Percentiles rank a stretch among this genome's conserved stretches.
These are phyloP conservation scores for Agrocybe chaxingu DNA, from an alignment of 768 basidiomycete genomes.

Conservation along the genomic window DNA sequence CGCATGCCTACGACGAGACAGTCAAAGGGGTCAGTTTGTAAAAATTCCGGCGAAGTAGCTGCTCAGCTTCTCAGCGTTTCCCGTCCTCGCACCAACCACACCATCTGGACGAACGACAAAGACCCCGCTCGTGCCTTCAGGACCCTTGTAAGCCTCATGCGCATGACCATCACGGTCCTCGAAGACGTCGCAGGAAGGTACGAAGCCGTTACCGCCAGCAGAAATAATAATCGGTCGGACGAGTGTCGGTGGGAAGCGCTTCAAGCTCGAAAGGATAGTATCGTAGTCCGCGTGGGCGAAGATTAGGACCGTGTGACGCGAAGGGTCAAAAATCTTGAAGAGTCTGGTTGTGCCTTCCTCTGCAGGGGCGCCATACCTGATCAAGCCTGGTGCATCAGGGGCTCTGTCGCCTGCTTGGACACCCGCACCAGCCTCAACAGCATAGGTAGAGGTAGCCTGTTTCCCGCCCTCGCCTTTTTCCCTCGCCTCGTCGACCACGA, in stretches of 20 bases:
- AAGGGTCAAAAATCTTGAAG: conserved; percentile 25
- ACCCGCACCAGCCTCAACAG: conserved; percentile 19
- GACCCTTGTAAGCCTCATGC: conserved; percentile 29
- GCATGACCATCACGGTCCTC: conserved; percentile 25
- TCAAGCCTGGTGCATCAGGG: conserved; percentile 35
- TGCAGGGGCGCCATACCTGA: conserved; percentile 1
- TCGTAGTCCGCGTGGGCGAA: conserved; percentile 23
- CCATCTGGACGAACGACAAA: conserved; percentile 29
- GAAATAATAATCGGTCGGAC: conserved; percentile 14
- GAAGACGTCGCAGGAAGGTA: conserved; percentile 11
- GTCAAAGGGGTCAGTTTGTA: too few relatives aligned
- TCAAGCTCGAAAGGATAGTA: background rate
- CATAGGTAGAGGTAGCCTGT: conserved; percentile 20
- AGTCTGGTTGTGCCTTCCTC: conserved; percentile 8
- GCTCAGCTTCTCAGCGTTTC: background rate
- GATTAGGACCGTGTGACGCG: conserved; percentile 30
- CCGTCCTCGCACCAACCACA: conserved; percentile 20
- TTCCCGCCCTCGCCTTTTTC: conserved; percentile 3
- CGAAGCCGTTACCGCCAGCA: background rate
- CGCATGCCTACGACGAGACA: too few relatives aligned
- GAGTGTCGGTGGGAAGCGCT: background rate
- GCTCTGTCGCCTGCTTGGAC: conserved; percentile 43
- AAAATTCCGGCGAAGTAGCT: too few relatives aligned
- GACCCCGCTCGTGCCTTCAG: conserved; percentile 58
- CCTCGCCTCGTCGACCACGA: conserved; percentile 38